These are phyloP conservation scores for Cornus kousa DNA, from an alignment of 148 eudicot species.

Conservation along the genomic window DNA sequence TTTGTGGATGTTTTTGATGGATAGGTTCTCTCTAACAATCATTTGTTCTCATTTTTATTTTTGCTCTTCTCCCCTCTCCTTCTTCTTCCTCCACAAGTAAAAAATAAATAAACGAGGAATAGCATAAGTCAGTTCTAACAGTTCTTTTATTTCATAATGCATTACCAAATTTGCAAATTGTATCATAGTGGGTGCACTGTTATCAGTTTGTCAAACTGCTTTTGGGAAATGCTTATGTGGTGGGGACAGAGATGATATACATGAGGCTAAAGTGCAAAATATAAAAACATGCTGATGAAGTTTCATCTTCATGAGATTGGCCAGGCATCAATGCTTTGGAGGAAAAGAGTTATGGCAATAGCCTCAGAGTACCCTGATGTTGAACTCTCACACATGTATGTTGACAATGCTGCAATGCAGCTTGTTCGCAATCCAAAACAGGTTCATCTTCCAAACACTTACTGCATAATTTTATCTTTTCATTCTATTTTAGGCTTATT, in stretches of 20 bases:
- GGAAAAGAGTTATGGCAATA: conserved; percentile 66
- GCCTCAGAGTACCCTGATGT: conserved; percentile 89
- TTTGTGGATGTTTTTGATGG: not conserved
- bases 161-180: not conserved
- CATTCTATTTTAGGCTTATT: not conserved
- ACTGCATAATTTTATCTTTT: not conserved
- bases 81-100: not conserved
- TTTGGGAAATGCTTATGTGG: not conserved
- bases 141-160: not conserved
- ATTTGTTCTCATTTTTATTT: too few species aligned
- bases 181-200: not conserved
- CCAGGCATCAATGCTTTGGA: conserved; percentile 98
- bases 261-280: not conserved
- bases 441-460: conserved; percentile 31
- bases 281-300: not conserved
- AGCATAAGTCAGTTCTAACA: not conserved
- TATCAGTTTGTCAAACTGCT: not conserved
- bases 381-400: conserved; percentile 96
- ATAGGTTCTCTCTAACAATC: not conserved
- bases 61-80: not conserved
- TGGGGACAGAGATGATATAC: not conserved
- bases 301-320: not conserved
- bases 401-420: conserved; percentile 99
- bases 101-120: not conserved
- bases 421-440: conserved; percentile 94